A percentile compares a stretch with the other conserved stretches of the same genome.
phyloP scores from a whole-genome alignment of 1,284 basidiomycete genomes.

The Cutaneotrichosporon cyanovorans region DNA sequence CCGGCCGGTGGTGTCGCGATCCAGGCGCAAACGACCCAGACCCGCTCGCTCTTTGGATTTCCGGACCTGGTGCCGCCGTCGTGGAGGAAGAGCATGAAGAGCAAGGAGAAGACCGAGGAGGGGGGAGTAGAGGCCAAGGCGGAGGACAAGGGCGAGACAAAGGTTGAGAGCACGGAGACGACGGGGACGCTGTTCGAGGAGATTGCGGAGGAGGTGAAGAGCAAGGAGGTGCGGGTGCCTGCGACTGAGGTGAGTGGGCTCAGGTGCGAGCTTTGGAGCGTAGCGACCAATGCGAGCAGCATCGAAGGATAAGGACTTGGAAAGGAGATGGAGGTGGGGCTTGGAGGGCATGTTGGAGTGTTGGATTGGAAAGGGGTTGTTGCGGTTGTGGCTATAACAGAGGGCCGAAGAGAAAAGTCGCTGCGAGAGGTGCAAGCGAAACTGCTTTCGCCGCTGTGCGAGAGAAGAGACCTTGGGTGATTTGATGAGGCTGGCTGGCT shows the following conservation, averaged over 20 bases:
- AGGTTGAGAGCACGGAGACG: not conserved
- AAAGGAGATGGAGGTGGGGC: no score
- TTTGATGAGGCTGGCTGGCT: no score
- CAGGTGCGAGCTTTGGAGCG: no score
- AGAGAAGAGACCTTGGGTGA: no score
- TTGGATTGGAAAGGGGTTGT: no score
- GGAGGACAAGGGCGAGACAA: not conserved
- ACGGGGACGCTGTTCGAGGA: slow-evolving; percentile 10
- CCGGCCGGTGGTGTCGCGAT: not conserved
- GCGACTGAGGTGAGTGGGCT: slow-evolving; percentile 6
- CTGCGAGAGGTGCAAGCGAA: no score
- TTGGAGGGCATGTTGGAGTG: no score
- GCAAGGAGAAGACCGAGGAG: slow-evolving; percentile 1
- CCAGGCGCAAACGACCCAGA: not conserved
- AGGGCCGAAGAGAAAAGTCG: no score
- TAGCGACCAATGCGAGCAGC: no score
- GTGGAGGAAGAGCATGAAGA: slow-evolving; percentile 12
- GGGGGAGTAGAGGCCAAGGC: slow-evolving; percentile 1
- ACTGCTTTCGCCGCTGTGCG: no score
- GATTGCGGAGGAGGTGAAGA: slow-evolving; percentile 2
- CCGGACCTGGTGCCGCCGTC: slow-evolving; percentile 6
- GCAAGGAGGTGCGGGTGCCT: slow-evolving; percentile 21
- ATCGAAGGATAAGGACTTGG: no score
- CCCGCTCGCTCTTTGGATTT: slow-evolving; percentile 3
- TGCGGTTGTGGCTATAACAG: no score